Evolutionary conservation across 2,329 filamentous ascomycete genomes (phyloP).

Genomic region (Mycogone perniciosa): DNA sequence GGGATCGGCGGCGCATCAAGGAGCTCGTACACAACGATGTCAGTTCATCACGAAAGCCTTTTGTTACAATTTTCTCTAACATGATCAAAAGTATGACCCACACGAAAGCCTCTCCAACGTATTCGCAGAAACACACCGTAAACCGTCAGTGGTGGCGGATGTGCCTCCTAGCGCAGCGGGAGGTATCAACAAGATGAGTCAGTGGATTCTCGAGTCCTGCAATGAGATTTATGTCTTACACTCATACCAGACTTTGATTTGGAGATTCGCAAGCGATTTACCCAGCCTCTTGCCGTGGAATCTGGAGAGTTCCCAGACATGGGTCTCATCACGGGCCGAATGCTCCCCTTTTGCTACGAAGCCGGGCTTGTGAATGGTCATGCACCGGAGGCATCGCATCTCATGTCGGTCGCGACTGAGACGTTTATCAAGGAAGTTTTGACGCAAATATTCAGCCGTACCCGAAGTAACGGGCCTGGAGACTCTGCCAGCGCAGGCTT

Average conservation of each 20-base stretch:
- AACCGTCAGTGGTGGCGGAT: conserved; percentile 45
- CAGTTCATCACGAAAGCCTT: conserved; percentile 22
- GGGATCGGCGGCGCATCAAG: conserved; percentile 61
- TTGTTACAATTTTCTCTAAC: conserved; percentile 15
- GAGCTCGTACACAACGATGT: conserved; percentile 58
- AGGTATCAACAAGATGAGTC: conserved; percentile 75
- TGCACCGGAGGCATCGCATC: conserved; percentile 52
- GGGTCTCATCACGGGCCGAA: conserved; percentile 55
- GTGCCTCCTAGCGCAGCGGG: conserved; percentile 60
- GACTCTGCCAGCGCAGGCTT: conserved; percentile 56
- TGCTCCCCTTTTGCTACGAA: conserved; percentile 64
- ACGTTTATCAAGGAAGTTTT: conserved; percentile 62
- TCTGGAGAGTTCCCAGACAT: conserved; percentile 64
- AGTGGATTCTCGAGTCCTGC: conserved; percentile 25
- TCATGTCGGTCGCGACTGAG: conserved; percentile 60
- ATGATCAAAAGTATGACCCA: conserved; percentile 42
- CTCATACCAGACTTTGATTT: conserved; percentile 52
- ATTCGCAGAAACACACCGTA: conserved; percentile 45
- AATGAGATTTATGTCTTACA: conserved; percentile 15
- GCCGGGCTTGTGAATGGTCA: conserved; percentile 56
- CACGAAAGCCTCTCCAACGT: conserved; percentile 47
- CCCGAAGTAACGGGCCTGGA: conserved; percentile 58
- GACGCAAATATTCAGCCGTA: conserved; percentile 56
- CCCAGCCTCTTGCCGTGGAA: conserved; percentile 58
- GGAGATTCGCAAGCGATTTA: conserved; percentile 60